Percentiles rank a stretch among this genome's conserved stretches.
These are phyloP conservation scores for Aspergillus novoparasiticus DNA, from an alignment of 2,329 filamentous ascomycete species.

Conservation along the genomic window DNA sequence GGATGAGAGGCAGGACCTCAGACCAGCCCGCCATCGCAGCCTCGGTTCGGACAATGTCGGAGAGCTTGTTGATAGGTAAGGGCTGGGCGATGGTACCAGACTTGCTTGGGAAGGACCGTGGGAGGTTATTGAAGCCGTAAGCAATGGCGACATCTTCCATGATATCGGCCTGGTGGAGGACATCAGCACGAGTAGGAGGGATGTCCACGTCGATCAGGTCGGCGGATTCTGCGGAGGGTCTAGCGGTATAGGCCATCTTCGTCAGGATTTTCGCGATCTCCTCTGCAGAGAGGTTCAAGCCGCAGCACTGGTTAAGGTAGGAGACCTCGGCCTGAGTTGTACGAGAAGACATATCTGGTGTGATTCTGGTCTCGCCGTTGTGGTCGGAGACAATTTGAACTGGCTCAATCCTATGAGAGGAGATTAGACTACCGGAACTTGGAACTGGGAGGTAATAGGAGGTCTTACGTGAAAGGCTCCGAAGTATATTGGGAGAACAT, in stretches of 20 bases:
- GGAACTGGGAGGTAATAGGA: background rate
- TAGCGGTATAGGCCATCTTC: conserved; percentile 86
- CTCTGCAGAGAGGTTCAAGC: conserved; percentile 72
- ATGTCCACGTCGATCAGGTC: conserved; percentile 80
- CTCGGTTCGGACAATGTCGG: conserved; percentile 86
- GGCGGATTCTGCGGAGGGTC: conserved; percentile 68
- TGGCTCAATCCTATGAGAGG: conserved; percentile 68
- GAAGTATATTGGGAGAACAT: conserved; percentile 95
- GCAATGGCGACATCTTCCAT: conserved; percentile 98
- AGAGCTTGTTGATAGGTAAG: conserved; percentile 89
- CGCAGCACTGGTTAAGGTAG: conserved; percentile 93
- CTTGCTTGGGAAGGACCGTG: conserved; percentile 81
- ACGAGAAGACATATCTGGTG: conserved; percentile 77
- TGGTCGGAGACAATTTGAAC: conserved; percentile 90
- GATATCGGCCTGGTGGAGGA: conserved; percentile 94
- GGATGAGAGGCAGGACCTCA: conserved; percentile 92
- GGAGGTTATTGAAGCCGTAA: conserved; percentile 96
- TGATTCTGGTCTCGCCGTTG: conserved; percentile 79
- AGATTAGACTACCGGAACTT: conserved; percentile 1
- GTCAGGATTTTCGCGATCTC: conserved; percentile 77
- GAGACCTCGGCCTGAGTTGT: conserved; percentile 80
- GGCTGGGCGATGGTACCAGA: conserved; percentile 84
- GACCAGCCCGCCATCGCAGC: conserved; percentile 93
- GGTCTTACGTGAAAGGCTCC: conserved; percentile 74
- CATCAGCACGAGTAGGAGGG: conserved; percentile 87